Conservation (phyloP, 83 land plant genomes). For the Picea abies region DNA sequence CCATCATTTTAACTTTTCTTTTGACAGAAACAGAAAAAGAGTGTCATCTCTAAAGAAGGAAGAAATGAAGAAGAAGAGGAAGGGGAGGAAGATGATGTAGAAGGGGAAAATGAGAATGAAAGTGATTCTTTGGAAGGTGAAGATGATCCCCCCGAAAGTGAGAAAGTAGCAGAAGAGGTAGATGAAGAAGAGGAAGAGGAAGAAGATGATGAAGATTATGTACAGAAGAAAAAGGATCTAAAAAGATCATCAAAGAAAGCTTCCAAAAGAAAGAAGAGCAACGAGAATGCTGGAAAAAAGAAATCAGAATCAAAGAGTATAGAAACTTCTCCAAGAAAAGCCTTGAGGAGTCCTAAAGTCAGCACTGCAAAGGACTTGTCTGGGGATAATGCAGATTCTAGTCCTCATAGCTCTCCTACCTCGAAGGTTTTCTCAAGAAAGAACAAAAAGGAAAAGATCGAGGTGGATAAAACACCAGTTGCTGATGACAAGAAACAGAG, state of each 20-base stretch:
- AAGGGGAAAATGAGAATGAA: slow-evolving; percentile 13
- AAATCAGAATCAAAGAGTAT: not conserved
- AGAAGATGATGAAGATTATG: slow-evolving; percentile 18
- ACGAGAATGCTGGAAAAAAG: not conserved
- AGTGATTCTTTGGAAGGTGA: not conserved
- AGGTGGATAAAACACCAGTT: slow-evolving; percentile 1
- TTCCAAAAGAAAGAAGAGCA: not conserved
- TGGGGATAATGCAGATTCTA: not conserved
- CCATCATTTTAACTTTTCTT: not conserved
- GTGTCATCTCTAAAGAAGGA: slow-evolving; percentile 4
- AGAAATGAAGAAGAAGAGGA: not conserved
- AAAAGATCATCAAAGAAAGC: slow-evolving; percentile 16
- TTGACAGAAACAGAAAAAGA: slow-evolving; percentile 1
- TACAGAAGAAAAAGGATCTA: not conserved
- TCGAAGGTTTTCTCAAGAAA: slow-evolving; percentile 16
- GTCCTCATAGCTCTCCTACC: slow-evolving; percentile 1
- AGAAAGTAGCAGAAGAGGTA: not conserved
- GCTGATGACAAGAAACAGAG: not conserved
- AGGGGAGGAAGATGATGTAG: slow-evolving; percentile 2
- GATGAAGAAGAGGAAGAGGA: not conserved
- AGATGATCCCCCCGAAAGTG: not conserved
- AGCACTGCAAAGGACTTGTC: not conserved
- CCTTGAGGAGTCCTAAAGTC: slow-evolving; percentile 8
- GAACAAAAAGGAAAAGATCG: slow-evolving; percentile 5
- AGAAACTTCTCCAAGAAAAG: slow-evolving; percentile 12